Evolutionary conservation across 352 stramenopile species (phyloP), one percentile per base, ranked within the genome.

Genomic region (Phytophthora crassamura): DNA sequence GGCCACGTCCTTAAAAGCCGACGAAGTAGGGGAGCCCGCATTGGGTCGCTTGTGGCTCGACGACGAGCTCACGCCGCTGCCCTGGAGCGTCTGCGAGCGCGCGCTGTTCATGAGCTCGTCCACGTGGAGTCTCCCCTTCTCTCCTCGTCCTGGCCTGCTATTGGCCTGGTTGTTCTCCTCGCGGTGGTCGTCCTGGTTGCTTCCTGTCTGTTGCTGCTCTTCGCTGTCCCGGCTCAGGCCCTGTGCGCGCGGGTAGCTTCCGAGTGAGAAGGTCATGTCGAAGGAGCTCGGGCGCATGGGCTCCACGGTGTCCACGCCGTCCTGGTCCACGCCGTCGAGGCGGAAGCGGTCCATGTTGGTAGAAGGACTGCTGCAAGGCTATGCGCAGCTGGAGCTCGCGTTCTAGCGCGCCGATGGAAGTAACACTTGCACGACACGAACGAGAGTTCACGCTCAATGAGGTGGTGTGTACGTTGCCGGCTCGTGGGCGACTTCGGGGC

Each of bases 271-370:
- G 64, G 83, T 92, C 82, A 92, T 90, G 79, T 95, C 86, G 66
- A 95, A 95, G 30, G 86, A 94, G 63, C 88, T 93, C n/a, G 88
- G 76, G 4, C 88, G 88, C 75, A 94, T 88, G 46, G 88, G 88
- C 75, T 94, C 88, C 12, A 95, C 82, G 3, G 75, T 86, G 68
- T 95, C 88, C 43, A 86, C 92, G 43, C 71, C 75, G 52, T 88
- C 77, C 49, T 89, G 79, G 55, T 93, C 84, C 57, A 93, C 82
- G 58, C 90, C 84, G 36, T 94, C 82, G 10, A 91, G 63, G 47
- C 80, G 72, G 74, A 95, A 95, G 46, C 88, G 88, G 61, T 95
- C 88, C 88, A 95, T 95, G n/a, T 16, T 59, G 43, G 28, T 39
- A 40, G 9, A 18, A 54, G 43, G 28, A 12, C 42, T 12, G 18